Evolutionary conservation across 345 rosid genomes (phyloP), one percentile per base, ranked within the genome.

Genomic region (Raphanus raphanistrum): DNA sequence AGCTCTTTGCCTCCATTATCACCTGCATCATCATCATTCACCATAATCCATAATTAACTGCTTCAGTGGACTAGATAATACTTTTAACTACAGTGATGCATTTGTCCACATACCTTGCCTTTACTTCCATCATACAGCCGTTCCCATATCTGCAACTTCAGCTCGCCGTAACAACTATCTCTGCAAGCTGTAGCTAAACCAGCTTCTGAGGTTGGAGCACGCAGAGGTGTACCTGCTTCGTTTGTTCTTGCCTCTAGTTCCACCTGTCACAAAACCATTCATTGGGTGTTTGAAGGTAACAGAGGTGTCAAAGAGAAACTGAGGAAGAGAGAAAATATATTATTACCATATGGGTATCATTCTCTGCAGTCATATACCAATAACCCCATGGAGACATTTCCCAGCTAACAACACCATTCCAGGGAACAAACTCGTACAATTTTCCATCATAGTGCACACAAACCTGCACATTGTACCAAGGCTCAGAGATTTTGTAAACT

Each of bases 351-450:
- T 89, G 91, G 26, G 81, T 85, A 72, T 82, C 88, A 32, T 90
- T 94, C 82, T 90, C 97, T 7, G 91, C 98, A 38, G 88, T 64
- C 38, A 92, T 83, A 78, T 84, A 79, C 98, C 97, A 94, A 83
- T 59, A 79, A 71, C 98, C 97, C 98, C 98, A 94, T 57, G 79
- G 84, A 83, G 86, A 52, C 77, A 88, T 77, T 78, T 94, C 97
- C 97, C 97, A 94, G 52, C 72, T 83, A 50, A 92, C 78, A 82
- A 83, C 82, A 65, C 91, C 94, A 52, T 86, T 89, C 97, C 97
- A 94, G 10, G 98, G 97, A 74, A 90, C 97, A 86, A 94, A 94
- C 86, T 94, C 97, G 71, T 86, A 90, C 66, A 94, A 81, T 28
- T 76, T 73, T 58, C 97, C 98, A 80, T 82, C 89, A 79, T 89